phyloP scores from a whole-genome alignment of 176 grass and related monocot genomes.

The Olyra latifolia region DNA sequence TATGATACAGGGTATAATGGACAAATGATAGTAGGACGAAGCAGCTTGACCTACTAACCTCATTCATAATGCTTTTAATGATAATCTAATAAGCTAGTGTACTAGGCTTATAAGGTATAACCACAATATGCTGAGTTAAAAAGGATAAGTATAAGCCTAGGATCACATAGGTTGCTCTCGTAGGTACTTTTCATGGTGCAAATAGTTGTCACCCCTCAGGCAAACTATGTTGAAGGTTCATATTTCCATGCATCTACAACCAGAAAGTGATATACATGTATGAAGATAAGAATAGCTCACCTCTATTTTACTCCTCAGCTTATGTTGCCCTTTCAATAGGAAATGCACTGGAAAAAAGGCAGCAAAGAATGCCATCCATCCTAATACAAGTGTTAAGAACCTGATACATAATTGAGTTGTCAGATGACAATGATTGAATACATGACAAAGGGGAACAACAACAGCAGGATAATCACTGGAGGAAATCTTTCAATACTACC shows the following conservation, averaged over 20 bases:
- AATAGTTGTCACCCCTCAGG: neutral
- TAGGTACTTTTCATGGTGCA: constrained; percentile 7
- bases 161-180: neutral
- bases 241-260: neutral
- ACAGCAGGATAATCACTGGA: neutral
- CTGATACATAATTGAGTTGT: constrained; percentile 56
- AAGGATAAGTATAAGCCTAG: neutral
- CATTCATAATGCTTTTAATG: neutral
- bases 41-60: neutral
- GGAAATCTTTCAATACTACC: neutral
- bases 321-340: constrained; percentile 77
- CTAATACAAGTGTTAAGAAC: constrained; percentile 60
- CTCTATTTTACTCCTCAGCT: constrained; percentile 83
- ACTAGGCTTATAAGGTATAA: neutral
- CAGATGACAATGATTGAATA: neutral
- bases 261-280: neutral
- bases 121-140: neutral
- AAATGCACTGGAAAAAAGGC: constrained; percentile 87
- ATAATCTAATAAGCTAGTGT: neutral
- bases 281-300: constrained; percentile 31
- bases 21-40: neutral
- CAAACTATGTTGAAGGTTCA: neutral
- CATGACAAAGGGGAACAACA: constrained; percentile 17
- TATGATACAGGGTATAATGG: neutral
- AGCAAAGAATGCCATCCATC: constrained; percentile 89